phyloP scores from a whole-genome alignment of 75 land plant species.

The Selaginella tamariscina region DNA sequence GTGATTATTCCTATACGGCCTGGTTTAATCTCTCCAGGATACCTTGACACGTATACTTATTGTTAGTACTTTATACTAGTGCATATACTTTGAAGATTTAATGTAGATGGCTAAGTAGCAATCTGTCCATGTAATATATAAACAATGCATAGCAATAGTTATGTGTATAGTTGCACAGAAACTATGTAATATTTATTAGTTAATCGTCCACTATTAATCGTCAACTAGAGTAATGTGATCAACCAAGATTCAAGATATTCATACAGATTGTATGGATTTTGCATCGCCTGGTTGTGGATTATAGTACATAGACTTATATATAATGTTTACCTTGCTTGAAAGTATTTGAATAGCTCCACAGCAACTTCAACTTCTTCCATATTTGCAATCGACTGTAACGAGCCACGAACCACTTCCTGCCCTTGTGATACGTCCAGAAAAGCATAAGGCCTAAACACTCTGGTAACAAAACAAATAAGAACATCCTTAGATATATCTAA shows the following conservation, averaged over 20 bases:
- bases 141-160: no score
- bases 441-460: conserved; percentile 63
- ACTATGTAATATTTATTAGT: no score
- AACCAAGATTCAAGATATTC: no score
- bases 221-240: no score
- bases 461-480: background rate
- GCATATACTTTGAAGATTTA: no score
- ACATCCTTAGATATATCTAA: background rate
- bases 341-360: conserved; percentile 38
- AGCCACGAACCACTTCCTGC: conserved; percentile 39
- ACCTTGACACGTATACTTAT: conserved; percentile 28
- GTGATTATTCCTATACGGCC: conserved; percentile 70
- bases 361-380: conserved; percentile 66
- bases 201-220: no score
- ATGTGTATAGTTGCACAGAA: no score
- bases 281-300: no score
- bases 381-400: conserved; percentile 59
- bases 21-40: conserved; percentile 46
- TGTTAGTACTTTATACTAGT: no score
- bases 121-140: background rate
- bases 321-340: conserved; percentile 46
- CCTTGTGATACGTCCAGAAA: conserved; percentile 84
- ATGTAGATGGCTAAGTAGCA: no score
- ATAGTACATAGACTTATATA: background rate
- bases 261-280: no score